These are phyloP conservation scores for Vitis amurensis DNA, from an alignment of 164 flowering plant species.

Conservation along the genomic window DNA sequence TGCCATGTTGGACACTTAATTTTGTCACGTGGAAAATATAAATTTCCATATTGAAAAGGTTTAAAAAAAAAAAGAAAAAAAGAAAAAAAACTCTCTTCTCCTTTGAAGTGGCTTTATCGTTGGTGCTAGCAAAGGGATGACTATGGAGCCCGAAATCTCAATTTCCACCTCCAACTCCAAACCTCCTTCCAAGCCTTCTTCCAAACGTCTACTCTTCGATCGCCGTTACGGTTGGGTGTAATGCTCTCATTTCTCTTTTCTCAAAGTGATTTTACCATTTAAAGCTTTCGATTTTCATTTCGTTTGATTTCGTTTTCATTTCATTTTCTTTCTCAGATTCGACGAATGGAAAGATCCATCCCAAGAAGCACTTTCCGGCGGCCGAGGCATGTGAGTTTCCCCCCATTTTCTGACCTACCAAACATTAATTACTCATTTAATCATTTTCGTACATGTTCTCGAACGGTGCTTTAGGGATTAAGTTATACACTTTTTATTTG, in stretches of 20 bases:
- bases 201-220: constrained; percentile 49
- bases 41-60: too few species aligned
- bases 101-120: not conserved
- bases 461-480: too few species aligned
- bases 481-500: too few species aligned
- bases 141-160: not conserved
- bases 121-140: not conserved
- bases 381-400: constrained; percentile 54
- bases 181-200: not conserved
- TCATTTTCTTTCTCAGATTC: constrained; percentile 24
- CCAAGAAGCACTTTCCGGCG: constrained; percentile 59
- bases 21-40: too few species aligned
- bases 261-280: not conserved
- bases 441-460: not conserved
- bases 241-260: constrained; percentile 12
- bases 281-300: not conserved
- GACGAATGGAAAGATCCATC: constrained; percentile 67
- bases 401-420: not conserved
- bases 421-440: not conserved
- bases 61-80: too few species aligned
- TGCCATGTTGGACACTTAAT: too few species aligned
- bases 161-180: not conserved
- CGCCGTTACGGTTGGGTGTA: constrained; percentile 71
- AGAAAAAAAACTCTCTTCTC: too few species aligned
- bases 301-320: not conserved